Base-by-base conservation (phyloP, 257 asterid genomes). In the Forsythia suspensa region DNA sequence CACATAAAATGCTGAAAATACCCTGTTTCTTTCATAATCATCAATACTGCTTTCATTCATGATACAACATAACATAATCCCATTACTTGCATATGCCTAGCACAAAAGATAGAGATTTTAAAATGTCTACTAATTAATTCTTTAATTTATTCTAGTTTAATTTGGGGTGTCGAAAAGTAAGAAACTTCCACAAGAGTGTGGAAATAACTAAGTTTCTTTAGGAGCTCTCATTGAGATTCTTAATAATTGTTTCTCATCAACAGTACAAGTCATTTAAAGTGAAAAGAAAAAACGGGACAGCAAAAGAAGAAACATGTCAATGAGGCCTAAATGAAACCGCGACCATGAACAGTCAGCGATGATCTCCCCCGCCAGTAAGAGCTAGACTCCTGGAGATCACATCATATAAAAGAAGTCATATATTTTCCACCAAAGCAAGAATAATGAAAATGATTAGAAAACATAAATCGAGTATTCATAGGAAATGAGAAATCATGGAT, bases 331-430 rank as follows among this genome's bases (percentile, higher is more conserved):
- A 81, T 52, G 74, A 61, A 73, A 77, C 68, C 71, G 69, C 80
- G 85, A 84, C 48, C 76, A 9, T 3, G 1, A 72, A 57, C 79
- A 29, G 42, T 82, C 86, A 85, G 80, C 91, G 84, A 82, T 71
- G 78, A 66, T 88, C 90, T 61, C 84, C 87, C 74, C 86, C 84
- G 21, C 88, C 83, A 20, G 85, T 43, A 57, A 88, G 83, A 77
- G 86, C 76, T 73, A 80, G 83, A 51, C 83, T 81, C 93, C 97
- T 92, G 88, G 80, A 81, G 39, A 59, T 40, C 36, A 48, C 29
- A 82, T 61, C 82, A 77, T 63, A 67, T 59, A 38, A 71, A 59
- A 44, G 41, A 48, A 55, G 77, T 82, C 72, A 72, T 11, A n/a
- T 51, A 73, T 65, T 13, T n/a, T 42, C 52, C 20, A 68, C 52